A percentile compares a stretch with the other conserved stretches of the same genome.
phyloP scores from a whole-genome alignment of 345 rosid species.

The Eucalyptus tenuipes region DNA sequence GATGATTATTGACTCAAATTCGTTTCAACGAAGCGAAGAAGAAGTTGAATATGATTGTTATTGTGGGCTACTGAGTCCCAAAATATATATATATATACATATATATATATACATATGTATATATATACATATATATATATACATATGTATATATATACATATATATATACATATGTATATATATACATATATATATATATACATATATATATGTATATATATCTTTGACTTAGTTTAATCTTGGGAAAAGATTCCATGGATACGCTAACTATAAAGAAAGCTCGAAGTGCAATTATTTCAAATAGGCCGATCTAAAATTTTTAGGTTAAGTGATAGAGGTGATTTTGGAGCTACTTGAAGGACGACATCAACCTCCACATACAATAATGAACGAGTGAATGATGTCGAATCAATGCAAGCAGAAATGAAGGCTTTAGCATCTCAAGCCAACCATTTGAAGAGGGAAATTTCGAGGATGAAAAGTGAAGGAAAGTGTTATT shows the following conservation, averaged over 20 bases:
- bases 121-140: no score
- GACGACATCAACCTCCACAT: background rate
- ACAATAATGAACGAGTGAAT: accelerated
- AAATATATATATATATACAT: no score
- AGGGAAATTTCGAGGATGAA: background rate
- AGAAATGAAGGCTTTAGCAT: background rate
- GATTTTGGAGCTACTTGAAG: background rate
- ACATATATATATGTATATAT: no score
- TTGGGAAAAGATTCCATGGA: background rate
- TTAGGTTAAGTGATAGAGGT: background rate
- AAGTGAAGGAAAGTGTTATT: background rate
- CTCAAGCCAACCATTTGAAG: background rate
- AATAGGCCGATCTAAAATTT: background rate
- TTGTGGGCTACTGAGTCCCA: background rate
- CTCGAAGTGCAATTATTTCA: background rate
- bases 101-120: no score
- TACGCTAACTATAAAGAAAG: background rate
- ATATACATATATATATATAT: no score
- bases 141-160: no score
- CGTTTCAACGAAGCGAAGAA: background rate
- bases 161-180: no score
- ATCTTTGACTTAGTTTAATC: background rate
- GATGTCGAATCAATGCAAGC: background rate
- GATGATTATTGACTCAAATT: background rate
- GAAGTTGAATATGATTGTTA: background rate